Evolutionary conservation across 139 green algal genomes (phyloP), one percentile per base, ranked within the genome.

Genomic region (Medakamo hakoo): DNA sequence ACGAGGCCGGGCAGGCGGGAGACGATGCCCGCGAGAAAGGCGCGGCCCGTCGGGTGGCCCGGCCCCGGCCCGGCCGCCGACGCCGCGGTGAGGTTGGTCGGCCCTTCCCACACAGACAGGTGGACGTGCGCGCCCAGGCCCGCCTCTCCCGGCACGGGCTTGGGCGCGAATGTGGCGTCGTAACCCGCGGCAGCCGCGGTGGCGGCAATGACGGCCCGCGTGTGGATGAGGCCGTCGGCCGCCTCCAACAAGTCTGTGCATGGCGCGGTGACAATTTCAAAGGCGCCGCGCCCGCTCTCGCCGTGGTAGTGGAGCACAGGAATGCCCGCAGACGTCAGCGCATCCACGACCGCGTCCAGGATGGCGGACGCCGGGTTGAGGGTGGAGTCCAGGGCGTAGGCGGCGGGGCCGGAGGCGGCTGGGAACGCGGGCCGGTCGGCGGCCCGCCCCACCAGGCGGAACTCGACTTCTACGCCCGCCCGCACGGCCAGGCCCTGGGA

Each of bases 1-100:
- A 83, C 62, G 31, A 90, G 59, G 1, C 57, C 77, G 1, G 77
- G 75, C 63, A 90, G 63, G 60, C 80, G 67, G 16, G 55, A 4
- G 49, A 90, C 67, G 27, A 90, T 3, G 23, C 82, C 82, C 0
- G 73, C 79, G 19, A 82, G 27, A 60, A 88, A 88, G 28, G 30
- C 31, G 29, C 55, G 31, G 21, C 63, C 64, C 2, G 23, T 27
- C n/a, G 23, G 22, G 22, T 60, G 64, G 28, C 70, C 63, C 32
- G 19, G 22, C 1, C 25, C 30, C 56, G 49, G 58, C 14, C 28
- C 29, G 22, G 30, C 58, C 18, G 30, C 49, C 62, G 52, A 31
- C n/a, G 3, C 30, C 49, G 27, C 56, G 2, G 24, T 20, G 49
- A 21, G 40, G 63, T 3, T 65, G n/a, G 0, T 5, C 23, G 1